Percentiles rank a stretch among this genome's conserved stretches.
phyloP scores from a whole-genome alignment of 2,329 filamentous ascomycete genomes.

The Neonectria magnoliae region DNA sequence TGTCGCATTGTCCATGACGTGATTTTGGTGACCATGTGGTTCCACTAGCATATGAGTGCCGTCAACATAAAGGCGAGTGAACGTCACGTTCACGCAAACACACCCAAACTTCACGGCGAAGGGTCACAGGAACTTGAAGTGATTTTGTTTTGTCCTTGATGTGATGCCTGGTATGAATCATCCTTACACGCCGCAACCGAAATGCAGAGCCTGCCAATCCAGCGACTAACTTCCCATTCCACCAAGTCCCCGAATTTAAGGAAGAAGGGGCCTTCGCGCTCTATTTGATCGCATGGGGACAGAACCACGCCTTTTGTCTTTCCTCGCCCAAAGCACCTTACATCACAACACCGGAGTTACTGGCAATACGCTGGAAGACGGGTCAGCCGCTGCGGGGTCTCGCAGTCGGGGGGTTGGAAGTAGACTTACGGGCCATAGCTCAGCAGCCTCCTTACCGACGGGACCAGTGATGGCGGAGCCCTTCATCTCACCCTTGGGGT shows the following conservation, averaged over 20 bases:
- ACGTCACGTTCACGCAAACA: background rate
- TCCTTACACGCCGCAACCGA: constrained; percentile 64
- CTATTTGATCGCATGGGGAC: constrained; percentile 49
- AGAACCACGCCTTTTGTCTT: constrained; percentile 46
- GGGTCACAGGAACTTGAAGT: constrained; percentile 40
- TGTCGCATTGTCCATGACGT: constrained; percentile 5
- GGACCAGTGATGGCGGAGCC: constrained; percentile 98
- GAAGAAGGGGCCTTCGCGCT: constrained; percentile 43
- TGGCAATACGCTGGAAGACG: constrained; percentile 86
- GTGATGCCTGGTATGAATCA: constrained; percentile 63
- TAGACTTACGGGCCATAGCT: constrained; percentile 92
- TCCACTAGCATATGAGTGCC: background rate
- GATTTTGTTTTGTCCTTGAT: constrained; percentile 57
- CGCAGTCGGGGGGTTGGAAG: background rate
- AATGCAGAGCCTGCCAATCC: constrained; percentile 62
- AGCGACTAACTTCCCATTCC: constrained; percentile 49
- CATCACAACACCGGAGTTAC: constrained; percentile 99
- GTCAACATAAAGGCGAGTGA: background rate
- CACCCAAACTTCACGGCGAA: background rate
- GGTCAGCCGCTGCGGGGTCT: constrained; percentile 44
- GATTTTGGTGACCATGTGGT: background rate
- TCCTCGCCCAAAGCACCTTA: constrained; percentile 66
- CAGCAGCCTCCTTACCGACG: constrained; percentile 99
- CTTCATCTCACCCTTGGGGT: constrained; percentile 99
- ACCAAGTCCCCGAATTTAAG: constrained; percentile 31